phyloP scores from a whole-genome alignment of 192 early-diverging fungal genomes.

The Phlyctochytrium bullatum region DNA sequence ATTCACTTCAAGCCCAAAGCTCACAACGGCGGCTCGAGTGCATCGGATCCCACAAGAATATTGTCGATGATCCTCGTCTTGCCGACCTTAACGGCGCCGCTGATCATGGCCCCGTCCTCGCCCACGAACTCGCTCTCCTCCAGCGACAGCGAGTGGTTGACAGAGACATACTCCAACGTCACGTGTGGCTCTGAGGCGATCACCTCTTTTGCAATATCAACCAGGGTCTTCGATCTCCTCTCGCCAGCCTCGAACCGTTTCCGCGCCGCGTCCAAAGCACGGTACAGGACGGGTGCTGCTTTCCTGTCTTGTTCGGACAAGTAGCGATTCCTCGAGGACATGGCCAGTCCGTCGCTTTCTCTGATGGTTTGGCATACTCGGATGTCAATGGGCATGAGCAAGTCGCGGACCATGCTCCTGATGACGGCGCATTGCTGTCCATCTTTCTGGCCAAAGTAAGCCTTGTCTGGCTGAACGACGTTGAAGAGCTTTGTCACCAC shows the following conservation, averaged over 20 bases:
- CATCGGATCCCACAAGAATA: constrained; percentile 64
- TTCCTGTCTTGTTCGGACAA: constrained; percentile 67
- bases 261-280: constrained; percentile 57
- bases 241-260: constrained; percentile 42
- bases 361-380: constrained; percentile 72
- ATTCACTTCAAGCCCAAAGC: no score
- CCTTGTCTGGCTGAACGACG: constrained; percentile 75
- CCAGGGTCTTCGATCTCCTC: constrained; percentile 33
- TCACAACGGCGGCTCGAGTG: no score
- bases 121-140: constrained; percentile 55
- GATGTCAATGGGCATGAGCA: constrained; percentile 75
- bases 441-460: constrained; percentile 97
- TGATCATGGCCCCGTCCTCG: constrained; percentile 66
- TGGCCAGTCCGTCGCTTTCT: constrained; percentile 80
- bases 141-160: constrained; percentile 70
- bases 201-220: constrained; percentile 47
- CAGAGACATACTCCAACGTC: constrained; percentile 80
- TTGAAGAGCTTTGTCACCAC: constrained; percentile 94
- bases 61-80: constrained; percentile 94
- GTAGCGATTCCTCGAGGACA: constrained; percentile 89
- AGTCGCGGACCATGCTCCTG: constrained; percentile 77
- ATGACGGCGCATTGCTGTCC: constrained; percentile 82
- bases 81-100: constrained; percentile 81
- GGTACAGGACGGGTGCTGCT: constrained; percentile 71
- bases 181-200: constrained; percentile 51